These are phyloP conservation scores for Penicillium manginii DNA, from an alignment of 495 filamentous ascomycete genomes.

Conservation along the genomic window DNA sequence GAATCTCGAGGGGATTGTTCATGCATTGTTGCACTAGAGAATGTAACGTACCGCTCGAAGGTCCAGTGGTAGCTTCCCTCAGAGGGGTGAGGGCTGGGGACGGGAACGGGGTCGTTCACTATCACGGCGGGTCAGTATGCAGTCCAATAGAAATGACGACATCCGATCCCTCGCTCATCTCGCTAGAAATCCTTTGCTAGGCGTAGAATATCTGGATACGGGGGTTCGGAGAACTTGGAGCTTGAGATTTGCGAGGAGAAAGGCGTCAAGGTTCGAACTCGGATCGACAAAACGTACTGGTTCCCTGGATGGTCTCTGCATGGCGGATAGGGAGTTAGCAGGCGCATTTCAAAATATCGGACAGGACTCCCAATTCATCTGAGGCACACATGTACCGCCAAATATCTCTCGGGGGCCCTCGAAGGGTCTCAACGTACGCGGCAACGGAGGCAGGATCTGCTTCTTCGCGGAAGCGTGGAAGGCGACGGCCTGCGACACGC, in stretches of 20 bases:
- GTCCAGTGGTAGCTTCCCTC: slow-evolving; percentile 98
- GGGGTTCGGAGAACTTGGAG: neutral
- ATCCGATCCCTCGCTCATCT: neutral
- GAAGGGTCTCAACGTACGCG: slow-evolving; percentile 57
- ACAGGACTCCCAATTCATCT: neutral
- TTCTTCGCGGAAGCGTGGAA: slow-evolving; percentile 74
- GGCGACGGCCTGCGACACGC: slow-evolving; percentile 57
- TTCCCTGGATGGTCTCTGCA: slow-evolving; percentile 76
- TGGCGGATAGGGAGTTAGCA: slow-evolving; percentile 31
- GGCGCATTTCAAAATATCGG: neutral
- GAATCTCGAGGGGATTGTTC: no score
- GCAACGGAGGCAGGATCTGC: slow-evolving; percentile 68
- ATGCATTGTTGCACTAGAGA: neutral
- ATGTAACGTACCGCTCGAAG: slow-evolving; percentile 74
- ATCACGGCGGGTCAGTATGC: slow-evolving; percentile 12
- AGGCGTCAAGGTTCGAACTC: slow-evolving; percentile 9
- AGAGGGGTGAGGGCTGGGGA: slow-evolving; percentile 70
- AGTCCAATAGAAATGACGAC: neutral
- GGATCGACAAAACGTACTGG: slow-evolving; percentile 59
- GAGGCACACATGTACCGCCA: neutral
- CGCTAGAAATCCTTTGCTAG: neutral
- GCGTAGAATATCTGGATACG: neutral
- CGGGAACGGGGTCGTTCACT: slow-evolving; percentile 85
- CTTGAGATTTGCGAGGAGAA: slow-evolving; percentile 12
- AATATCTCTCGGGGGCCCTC: neutral